phyloP scores from a whole-genome alignment of 129 eudicot genomes.

The Deinandra increscens region DNA sequence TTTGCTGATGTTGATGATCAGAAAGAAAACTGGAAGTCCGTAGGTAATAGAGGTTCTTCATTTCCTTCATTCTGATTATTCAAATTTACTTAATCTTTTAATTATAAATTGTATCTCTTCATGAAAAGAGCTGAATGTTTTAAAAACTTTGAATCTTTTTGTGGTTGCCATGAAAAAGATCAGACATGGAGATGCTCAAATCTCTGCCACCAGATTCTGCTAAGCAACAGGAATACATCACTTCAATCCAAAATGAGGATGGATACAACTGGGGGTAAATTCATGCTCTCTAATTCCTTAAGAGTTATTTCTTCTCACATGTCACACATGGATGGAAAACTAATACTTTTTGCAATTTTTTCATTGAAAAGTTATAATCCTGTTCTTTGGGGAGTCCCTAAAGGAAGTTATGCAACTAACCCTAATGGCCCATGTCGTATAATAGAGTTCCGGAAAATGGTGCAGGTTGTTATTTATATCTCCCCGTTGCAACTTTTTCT shows the following conservation, averaged over 20 bases:
- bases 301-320: not conserved
- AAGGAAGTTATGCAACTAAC: conserved; percentile 94
- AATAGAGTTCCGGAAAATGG: conserved; percentile 91
- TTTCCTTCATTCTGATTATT: conserved; percentile 11
- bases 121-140: not conserved
- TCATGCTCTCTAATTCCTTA: conserved; percentile 5
- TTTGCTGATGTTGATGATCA: conserved; percentile 85
- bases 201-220: conserved; percentile 84
- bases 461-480: conserved; percentile 53
- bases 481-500: conserved; percentile 1
- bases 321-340: not conserved
- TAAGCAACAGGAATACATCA: conserved; percentile 76
- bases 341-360: not conserved
- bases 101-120: not conserved
- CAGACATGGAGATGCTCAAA: conserved; percentile 68
- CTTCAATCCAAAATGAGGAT: conserved; percentile 78
- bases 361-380: conserved; percentile 64
- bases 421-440: conserved; percentile 73
- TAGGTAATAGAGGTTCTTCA: conserved; percentile 42
- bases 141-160: conserved; percentile 2
- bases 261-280: conserved; percentile 95
- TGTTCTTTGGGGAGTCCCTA: conserved; percentile 95
- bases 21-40: conserved; percentile 77
- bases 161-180: conserved; percentile 26
- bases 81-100: not conserved